Base-by-base conservation (phyloP, 2,329 filamentous ascomycete genomes). In the Trichophyton rubrum region DNA sequence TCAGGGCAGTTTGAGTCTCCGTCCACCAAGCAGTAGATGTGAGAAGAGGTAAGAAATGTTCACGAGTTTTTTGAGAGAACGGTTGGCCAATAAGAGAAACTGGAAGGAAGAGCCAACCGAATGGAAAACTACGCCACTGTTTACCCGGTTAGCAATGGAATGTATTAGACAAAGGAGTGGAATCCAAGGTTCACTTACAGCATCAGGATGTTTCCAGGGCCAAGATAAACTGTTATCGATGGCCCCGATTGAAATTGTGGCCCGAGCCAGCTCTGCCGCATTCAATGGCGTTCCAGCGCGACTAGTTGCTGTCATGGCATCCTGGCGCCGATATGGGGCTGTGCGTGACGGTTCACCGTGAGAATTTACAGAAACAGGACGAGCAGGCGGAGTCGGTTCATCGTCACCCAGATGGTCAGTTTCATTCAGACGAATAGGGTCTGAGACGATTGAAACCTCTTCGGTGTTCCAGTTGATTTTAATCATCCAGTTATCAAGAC, bases 401-500 rank as follows among this genome's bases (percentile, higher is more conserved):
- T 79, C 78, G 40, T 77, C 77, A 35, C 75, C 73, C 43, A 76
- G 72, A 35, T 77, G 75, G 33, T 68, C 60, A n/a, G 59, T 61
- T 57, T 74, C 68, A 58, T 85, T 82, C 60, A 79, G 80, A 77
- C 79, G 89, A 69, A 79, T 95, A 9, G 91, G 89, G 62, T 96
- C 90, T 0, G 90, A 90, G 15, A 87, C 86, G 65, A 99, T 89
- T 6, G 88, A 89, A 11, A 93, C 92, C 68, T 87, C 83, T 68
- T 93, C 85, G 2, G 82, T 85, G 67, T 90, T 83, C 80, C 85
- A 89, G 72, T 99, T 91, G 35, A 99, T 89, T 73, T 90, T 93
- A 70, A 99, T 90, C 93, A 99, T 99, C 93, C 93, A 99, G 68
- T 99, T 99, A 72, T 99, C 93, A 61, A 96, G 79, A 1, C 93